Conservation (phyloP, 495 filamentous ascomycete species). For the Penicillium argentinense region DNA sequence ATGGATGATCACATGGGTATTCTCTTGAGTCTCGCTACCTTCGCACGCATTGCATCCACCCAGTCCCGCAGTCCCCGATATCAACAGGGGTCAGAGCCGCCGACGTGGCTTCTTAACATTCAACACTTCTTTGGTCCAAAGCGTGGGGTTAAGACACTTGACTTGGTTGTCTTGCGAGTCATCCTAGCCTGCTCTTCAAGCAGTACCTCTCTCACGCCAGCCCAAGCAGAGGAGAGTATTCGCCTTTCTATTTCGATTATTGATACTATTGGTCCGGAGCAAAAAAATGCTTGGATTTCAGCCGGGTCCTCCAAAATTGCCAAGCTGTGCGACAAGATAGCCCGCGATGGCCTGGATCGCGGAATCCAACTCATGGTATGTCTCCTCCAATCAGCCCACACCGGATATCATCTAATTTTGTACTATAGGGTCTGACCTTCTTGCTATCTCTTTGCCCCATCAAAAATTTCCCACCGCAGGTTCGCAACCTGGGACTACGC, state of each 20-base stretch:
- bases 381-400: neutral
- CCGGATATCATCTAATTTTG: too few relatives aligned
- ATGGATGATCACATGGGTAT: constrained; percentile 48
- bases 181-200: constrained; percentile 53
- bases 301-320: constrained; percentile 41
- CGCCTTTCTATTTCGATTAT: constrained; percentile 50
- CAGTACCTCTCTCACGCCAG: constrained; percentile 29
- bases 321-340: constrained; percentile 55
- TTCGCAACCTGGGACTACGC: constrained; percentile 25
- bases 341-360: constrained; percentile 34
- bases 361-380: constrained; percentile 47
- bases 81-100: constrained; percentile 16
- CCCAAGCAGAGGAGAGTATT: constrained; percentile 48
- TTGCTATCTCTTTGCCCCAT: constrained; percentile 31
- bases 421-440: constrained; percentile 37
- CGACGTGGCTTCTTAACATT: constrained; percentile 40
- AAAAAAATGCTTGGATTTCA: constrained; percentile 46
- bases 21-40: constrained; percentile 50
- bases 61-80: constrained; percentile 1
- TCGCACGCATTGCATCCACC: constrained; percentile 40
- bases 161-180: constrained; percentile 53
- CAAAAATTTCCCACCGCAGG: constrained; percentile 21
- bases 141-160: constrained; percentile 52
- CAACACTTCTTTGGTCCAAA: constrained; percentile 51
- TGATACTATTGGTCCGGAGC: constrained; percentile 38